phyloP scores from a whole-genome alignment of 139 green algal genomes.

The Chlorella sorokiniana region DNA sequence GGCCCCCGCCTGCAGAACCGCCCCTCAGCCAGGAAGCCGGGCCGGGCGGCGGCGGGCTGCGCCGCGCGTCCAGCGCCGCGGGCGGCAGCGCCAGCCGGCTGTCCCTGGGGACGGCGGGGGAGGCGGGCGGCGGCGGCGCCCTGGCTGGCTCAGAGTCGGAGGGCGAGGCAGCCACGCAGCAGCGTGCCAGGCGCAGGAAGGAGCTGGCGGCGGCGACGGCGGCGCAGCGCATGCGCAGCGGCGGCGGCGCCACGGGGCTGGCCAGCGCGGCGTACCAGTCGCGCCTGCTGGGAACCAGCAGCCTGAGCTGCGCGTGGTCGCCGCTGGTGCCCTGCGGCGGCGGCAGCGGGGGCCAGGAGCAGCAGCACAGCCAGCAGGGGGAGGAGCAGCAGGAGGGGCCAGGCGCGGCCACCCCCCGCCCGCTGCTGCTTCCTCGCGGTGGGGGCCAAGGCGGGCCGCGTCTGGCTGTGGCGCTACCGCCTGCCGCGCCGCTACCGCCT shows the following conservation, averaged over 20 bases:
- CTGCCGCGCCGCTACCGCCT: conserved; percentile 5
- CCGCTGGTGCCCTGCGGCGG: neutral
- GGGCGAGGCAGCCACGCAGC: neutral
- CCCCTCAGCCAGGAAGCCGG: neutral
- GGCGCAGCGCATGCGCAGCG: neutral
- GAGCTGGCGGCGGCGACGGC: neutral
- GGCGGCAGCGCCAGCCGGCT: neutral
- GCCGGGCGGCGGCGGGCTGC: no score
- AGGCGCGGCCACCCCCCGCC: neutral
- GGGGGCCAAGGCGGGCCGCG: conserved; percentile 42
- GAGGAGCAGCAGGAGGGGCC: neutral
- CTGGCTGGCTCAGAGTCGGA: neutral
- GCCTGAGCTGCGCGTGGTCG: conserved; percentile 30
- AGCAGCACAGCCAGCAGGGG: conserved; percentile 3
- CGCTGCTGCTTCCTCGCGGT: conserved; percentile 38
- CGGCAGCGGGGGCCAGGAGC: neutral
- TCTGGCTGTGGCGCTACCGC: conserved; percentile 53
- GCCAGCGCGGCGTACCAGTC: conserved; percentile 7
- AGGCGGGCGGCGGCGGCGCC: neutral
- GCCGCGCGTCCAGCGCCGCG: no score
- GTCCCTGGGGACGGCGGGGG: neutral
- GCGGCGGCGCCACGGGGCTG: neutral
- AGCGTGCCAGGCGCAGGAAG: neutral
- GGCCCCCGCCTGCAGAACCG: conserved; percentile 10
- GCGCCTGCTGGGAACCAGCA: conserved; percentile 4